A percentile compares a stretch with the other conserved stretches of the same genome.
phyloP scores from a whole-genome alignment of 768 basidiomycete species.

The Agaricus subrufescens region DNA sequence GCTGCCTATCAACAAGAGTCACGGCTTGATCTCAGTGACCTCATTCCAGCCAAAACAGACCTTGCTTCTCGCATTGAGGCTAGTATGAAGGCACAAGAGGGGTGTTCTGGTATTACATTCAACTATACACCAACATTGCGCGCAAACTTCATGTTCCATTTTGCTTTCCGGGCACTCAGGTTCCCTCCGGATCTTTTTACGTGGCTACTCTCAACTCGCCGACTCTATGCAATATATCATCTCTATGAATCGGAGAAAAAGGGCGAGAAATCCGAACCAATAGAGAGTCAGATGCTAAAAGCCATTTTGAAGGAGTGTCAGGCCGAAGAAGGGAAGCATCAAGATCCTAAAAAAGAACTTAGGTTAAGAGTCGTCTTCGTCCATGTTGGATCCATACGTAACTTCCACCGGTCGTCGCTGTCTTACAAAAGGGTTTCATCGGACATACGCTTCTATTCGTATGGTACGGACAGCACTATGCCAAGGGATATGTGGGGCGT shows the following conservation, averaged over 20 bases:
- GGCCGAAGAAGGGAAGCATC: slow-evolving; percentile 4
- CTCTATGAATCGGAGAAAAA: slow-evolving; percentile 37
- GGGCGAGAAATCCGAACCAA: slow-evolving; percentile 25
- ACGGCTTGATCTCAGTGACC: background rate
- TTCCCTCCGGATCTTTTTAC: slow-evolving; percentile 46
- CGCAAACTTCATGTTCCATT: slow-evolving; percentile 21
- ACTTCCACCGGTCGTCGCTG: slow-evolving; percentile 43
- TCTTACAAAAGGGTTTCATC: slow-evolving; percentile 42
- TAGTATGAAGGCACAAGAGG: background rate
- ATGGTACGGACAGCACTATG: slow-evolving; percentile 57
- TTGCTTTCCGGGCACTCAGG: slow-evolving; percentile 36
- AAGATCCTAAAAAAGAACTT: slow-evolving; percentile 4
- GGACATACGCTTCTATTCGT: slow-evolving; percentile 59
- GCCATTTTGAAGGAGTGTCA: slow-evolving; percentile 9
- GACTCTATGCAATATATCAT: slow-evolving; percentile 34
- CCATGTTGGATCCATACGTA: slow-evolving; percentile 52
- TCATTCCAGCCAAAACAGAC: slow-evolving; percentile 1
- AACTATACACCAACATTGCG: background rate
- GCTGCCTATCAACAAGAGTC: slow-evolving; percentile 1
- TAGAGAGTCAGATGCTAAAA: slow-evolving; percentile 34
- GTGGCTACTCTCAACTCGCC: slow-evolving; percentile 32
- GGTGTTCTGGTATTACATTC: background rate
- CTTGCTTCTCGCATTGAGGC: background rate
- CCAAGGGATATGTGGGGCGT: slow-evolving; percentile 55
- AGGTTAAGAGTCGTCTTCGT: slow-evolving; percentile 50